Evolutionary conservation across 1,284 basidiomycete genomes (phyloP), one percentile per base, ranked within the genome.

Genomic region (Schizophyllum amplum): DNA sequence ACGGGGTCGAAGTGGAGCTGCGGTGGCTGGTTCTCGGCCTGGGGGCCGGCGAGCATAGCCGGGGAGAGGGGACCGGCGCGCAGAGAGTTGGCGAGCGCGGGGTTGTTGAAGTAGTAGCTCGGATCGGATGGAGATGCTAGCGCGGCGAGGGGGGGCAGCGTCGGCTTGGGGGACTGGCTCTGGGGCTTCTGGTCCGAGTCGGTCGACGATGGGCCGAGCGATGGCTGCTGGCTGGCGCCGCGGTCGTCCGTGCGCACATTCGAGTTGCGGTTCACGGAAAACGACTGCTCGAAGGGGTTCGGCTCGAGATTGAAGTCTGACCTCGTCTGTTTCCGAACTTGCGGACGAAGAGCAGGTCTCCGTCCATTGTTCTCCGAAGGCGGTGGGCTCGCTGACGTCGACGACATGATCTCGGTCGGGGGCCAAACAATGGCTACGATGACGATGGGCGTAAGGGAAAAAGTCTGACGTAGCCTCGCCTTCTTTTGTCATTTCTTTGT

Each of bases 241-340:
- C 65, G 54, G 61, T 42, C 33, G 33, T 42, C 33, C 33, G 11
- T 9, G 13, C 33, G 11, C 61, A 82, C 71, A 59, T 81, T 81
- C 47, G 75, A 74, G 42, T 77, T 72, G 46, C 81, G 75, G 21
- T 72, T 70, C 64, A 71, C 71, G 56, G 84, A 84, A 71, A 98
- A 98, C 54, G 92, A 95, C 72, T 94, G 90, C 69, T 98, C 95
- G 68, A 98, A 98, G 0, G 95, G 95, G 69, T 98, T 98, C 15
- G 92, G 92, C 70, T 98, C 95, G 59, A 93, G 83, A 69, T 89
- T 85, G 69, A 90, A 87, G 68, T 85, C 86, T 50, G 77, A 78
- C 63, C 83, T 80, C 24, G 76, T 80, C 63, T 77, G 76, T 20
- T 50, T 50, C 55, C 72, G 68, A 13, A 66, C 62, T 17, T 64